These are phyloP conservation scores for Yarrowia osloensis DNA, from an alignment of 805 yeast genomes.

Conservation along the genomic window DNA sequence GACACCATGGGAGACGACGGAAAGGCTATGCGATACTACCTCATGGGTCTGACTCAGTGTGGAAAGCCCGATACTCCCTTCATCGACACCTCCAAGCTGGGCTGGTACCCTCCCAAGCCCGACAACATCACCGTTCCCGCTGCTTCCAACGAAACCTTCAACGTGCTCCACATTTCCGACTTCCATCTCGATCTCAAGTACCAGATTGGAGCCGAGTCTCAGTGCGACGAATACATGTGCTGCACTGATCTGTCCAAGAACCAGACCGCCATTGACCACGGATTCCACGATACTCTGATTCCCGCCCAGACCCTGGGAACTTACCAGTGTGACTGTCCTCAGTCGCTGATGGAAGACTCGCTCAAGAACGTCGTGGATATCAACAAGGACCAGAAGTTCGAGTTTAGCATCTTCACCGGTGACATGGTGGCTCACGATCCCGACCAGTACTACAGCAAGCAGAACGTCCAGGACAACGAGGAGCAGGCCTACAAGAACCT, in stretches of 20 bases:
- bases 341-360: conserved; percentile 59
- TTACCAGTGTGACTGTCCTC: conserved; percentile 69
- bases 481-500: conserved; percentile 53
- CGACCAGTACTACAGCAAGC: conserved; percentile 48
- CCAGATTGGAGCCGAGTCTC: conserved; percentile 50
- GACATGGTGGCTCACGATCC: conserved; percentile 69
- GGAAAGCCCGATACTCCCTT: conserved; percentile 49
- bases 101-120: conserved; percentile 51
- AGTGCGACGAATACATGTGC: conserved; percentile 56
- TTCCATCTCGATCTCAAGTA: conserved; percentile 60
- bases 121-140: conserved; percentile 35
- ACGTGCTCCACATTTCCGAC: conserved; percentile 67
- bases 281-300: conserved; percentile 38
- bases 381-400: conserved; percentile 48
- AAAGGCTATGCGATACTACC: conserved; percentile 58
- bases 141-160: conserved; percentile 47
- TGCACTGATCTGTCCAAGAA: conserved; percentile 46
- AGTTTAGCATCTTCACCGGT: conserved; percentile 70
- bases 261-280: conserved; percentile 24
- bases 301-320: conserved; percentile 68
- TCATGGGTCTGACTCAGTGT: conserved; percentile 53
- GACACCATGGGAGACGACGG: conserved; percentile 58
- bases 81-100: conserved; percentile 44
- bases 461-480: conserved; percentile 57
- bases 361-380: conserved; percentile 49